phyloP scores from a whole-genome alignment of 805 yeast genomes.

The Hanseniaspora occidentalis region DNA sequence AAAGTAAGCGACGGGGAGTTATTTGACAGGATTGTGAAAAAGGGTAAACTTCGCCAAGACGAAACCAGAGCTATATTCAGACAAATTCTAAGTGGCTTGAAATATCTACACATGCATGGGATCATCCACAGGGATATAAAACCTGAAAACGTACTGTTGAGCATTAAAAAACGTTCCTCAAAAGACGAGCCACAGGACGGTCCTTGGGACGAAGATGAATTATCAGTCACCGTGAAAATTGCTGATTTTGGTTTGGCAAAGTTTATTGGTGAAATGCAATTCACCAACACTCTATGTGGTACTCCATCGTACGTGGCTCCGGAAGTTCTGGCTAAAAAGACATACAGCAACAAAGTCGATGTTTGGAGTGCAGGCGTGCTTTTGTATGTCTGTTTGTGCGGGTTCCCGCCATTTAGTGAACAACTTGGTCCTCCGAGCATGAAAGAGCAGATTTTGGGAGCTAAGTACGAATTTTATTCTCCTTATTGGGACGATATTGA shows the following conservation, averaged over 20 bases:
- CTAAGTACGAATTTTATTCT: constrained; percentile 59
- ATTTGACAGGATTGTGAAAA: constrained; percentile 57
- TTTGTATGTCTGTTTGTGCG: constrained; percentile 66
- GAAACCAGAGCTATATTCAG: constrained; percentile 53
- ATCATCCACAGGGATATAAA: constrained; percentile 71
- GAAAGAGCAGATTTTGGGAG: constrained; percentile 60
- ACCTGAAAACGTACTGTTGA: constrained; percentile 57
- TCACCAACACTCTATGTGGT: constrained; percentile 72
- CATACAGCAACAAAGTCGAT: constrained; percentile 62
- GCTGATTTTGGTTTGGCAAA: constrained; percentile 70
- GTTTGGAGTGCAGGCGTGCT: constrained; percentile 77
- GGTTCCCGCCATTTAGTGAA: constrained; percentile 78
- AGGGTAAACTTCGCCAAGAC: constrained; percentile 45
- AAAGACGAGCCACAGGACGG: constrained; percentile 23
- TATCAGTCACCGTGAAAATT: constrained; percentile 54
- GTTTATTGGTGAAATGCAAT: constrained; percentile 53
- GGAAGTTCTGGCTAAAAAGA: constrained; percentile 45
- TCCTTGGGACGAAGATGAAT: constrained; percentile 40
- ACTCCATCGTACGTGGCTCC: constrained; percentile 87
- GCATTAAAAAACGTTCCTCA: constrained; percentile 33
- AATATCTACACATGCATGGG: constrained; percentile 53
- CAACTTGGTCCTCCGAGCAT: constrained; percentile 70
- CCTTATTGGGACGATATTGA: constrained; percentile 69
- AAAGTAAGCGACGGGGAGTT: constrained; percentile 66
- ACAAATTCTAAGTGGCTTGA: constrained; percentile 54